phyloP scores from a whole-genome alignment of 2,329 filamentous ascomycete species.

The Cladosporium sp. region DNA sequence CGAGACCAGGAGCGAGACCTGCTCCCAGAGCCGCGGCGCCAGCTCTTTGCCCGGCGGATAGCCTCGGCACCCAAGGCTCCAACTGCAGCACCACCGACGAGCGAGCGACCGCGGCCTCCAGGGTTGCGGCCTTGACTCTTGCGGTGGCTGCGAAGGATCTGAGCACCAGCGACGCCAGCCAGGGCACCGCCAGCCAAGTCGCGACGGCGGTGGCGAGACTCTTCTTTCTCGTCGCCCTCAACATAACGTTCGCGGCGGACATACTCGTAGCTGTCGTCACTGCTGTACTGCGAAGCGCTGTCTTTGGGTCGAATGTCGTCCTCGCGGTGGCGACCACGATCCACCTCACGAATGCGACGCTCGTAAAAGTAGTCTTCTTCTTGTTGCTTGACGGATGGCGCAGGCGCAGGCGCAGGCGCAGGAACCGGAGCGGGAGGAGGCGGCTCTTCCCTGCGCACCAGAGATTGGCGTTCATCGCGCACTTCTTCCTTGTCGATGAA shows the following conservation, averaged over 20 bases:
- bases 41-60: constrained; percentile 48
- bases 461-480: constrained; percentile 42
- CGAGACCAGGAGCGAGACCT: constrained; percentile 6
- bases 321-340: constrained; percentile 43
- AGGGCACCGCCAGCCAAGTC: constrained; percentile 61
- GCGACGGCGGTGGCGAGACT: constrained; percentile 44
- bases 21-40: constrained; percentile 30
- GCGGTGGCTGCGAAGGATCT: constrained; percentile 55
- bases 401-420: constrained; percentile 10
- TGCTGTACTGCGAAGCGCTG: constrained; percentile 53
- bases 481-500: constrained; percentile 56
- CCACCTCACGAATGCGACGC: constrained; percentile 51
- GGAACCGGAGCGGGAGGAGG: constrained; percentile 28
- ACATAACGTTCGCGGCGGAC: constrained; percentile 43
- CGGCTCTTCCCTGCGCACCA: constrained; percentile 39
- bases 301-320: constrained; percentile 48
- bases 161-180: constrained; percentile 57
- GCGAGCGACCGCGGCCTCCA: constrained; percentile 48
- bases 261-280: constrained; percentile 60
- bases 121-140: constrained; percentile 53
- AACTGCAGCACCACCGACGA: constrained; percentile 57
- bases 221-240: constrained; percentile 34
- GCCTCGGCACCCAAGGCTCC: constrained; percentile 60
- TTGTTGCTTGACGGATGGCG: constrained; percentile 25
- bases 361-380: constrained; percentile 62